phyloP scores from a whole-genome alignment of 805 yeast genomes.

The Metschnikowia similis region DNA sequence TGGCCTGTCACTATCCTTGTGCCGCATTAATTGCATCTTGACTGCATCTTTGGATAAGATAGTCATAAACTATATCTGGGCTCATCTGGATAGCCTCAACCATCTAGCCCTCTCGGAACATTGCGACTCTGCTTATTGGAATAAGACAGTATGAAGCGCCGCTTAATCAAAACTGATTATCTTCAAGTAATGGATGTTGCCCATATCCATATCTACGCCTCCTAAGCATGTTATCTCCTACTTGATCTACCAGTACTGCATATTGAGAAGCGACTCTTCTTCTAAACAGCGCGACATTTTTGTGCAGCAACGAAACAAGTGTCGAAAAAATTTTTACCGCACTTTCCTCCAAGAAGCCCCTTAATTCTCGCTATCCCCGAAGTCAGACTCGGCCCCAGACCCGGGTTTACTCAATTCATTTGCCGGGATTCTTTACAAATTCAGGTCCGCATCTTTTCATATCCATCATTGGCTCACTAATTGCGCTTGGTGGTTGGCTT shows the following conservation, averaged over 20 bases:
- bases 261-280: background rate
- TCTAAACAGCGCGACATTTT: constrained; percentile 15
- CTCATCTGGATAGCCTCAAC: too few species aligned
- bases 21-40: too few species aligned
- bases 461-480: background rate
- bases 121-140: too few species aligned
- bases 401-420: background rate
- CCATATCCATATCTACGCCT: background rate
- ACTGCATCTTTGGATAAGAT: too few species aligned
- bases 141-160: too few species aligned
- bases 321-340: constrained; percentile 15
- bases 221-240: background rate
- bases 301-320: constrained; percentile 9
- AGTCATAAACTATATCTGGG: too few species aligned
- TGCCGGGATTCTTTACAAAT: background rate
- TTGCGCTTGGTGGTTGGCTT: constrained; percentile 2
- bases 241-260: background rate
- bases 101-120: too few species aligned
- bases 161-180: background rate
- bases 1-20: too few species aligned
- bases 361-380: constrained; percentile 3
- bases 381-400: constrained; percentile 2
- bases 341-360: constrained; percentile 13
- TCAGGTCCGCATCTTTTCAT: background rate
- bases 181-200: background rate